phyloP scores from a whole-genome alignment of 306 rosid genomes.

The Alnus glutinosa region DNA sequence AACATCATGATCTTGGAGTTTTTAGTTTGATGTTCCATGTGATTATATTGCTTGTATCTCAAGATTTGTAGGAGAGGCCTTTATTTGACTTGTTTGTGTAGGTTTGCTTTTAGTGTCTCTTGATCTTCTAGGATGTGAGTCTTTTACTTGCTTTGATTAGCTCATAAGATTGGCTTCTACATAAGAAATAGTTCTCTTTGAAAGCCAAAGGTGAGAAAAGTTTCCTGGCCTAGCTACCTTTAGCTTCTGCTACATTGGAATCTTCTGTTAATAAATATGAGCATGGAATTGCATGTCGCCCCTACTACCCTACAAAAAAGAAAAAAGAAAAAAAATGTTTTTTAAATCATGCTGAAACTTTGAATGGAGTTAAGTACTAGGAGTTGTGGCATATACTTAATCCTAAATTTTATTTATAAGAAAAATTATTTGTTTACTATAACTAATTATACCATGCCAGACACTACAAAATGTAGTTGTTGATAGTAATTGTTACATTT shows the following conservation, averaged over 20 bases:
- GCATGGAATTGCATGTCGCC: not conserved
- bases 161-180: not conserved
- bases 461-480: not conserved
- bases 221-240: conserved; percentile 2
- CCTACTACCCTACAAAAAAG: not conserved
- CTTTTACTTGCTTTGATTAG: not conserved
- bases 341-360: conserved; percentile 9
- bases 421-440: not conserved
- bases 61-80: not conserved
- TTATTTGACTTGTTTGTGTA: not conserved
- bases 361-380: not conserved
- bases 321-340: no score
- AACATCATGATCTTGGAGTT: not conserved
- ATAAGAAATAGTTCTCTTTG: not conserved
- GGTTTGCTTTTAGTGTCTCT: not conserved
- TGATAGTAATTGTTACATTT: not conserved
- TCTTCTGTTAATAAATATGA: not conserved
- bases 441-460: not conserved
- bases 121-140: not conserved
- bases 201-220: not conserved
- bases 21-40: not conserved
- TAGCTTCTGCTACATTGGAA: not conserved
- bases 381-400: not conserved
- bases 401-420: conserved; percentile 8
- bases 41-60: not conserved